phyloP scores from a whole-genome alignment of 108 stramenopile genomes.

The Skeletonema costatum region DNA sequence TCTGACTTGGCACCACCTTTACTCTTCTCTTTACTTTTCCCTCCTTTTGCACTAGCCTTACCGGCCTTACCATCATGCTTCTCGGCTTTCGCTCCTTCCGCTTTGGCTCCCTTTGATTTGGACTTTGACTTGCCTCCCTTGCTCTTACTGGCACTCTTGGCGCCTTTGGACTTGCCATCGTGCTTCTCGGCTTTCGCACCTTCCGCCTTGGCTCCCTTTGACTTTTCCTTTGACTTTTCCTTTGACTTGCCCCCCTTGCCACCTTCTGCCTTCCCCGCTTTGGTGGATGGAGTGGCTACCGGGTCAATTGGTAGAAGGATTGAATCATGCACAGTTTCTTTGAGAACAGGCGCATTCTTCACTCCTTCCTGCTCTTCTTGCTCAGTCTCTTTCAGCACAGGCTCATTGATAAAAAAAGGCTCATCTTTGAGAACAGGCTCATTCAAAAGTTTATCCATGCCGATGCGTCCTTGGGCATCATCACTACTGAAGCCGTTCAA shows the following conservation, averaged over 20 bases:
- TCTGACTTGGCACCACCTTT: background rate
- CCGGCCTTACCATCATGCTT: background rate
- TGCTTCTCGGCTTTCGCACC: background rate
- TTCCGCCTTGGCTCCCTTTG: background rate
- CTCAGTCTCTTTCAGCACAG: background rate
- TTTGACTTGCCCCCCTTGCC: background rate
- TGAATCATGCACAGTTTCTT: background rate
- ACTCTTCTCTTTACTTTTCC: background rate
- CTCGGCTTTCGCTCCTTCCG: background rate
- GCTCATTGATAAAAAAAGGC: background rate
- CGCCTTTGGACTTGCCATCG: background rate
- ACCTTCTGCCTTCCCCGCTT: background rate
- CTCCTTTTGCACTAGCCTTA: background rate
- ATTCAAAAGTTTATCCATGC: background rate
- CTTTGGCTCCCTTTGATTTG: background rate
- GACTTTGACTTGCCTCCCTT: background rate
- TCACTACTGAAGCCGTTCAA: background rate
- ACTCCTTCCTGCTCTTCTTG: background rate
- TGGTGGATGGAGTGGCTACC: background rate
- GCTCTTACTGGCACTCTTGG: background rate
- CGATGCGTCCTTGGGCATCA: background rate
- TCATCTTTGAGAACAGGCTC: background rate
- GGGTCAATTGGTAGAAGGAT: background rate
- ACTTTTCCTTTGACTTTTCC: background rate
- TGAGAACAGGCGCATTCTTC: background rate